Conservation (phyloP, 2,329 filamentous ascomycete species). For the Fusarium chlamydosporum region DNA sequence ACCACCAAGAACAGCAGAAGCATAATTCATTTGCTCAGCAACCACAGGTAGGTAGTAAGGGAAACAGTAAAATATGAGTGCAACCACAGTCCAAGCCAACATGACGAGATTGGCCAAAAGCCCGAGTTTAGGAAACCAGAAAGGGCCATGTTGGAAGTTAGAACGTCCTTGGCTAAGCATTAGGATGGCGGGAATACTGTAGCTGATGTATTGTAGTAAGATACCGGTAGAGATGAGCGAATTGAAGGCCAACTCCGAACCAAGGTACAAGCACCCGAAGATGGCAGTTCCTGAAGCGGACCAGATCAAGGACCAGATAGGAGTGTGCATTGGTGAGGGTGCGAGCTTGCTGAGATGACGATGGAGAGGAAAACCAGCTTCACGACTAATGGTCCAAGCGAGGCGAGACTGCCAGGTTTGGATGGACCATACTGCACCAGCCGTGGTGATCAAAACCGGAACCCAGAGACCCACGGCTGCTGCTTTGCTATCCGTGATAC, state of each 20-base stretch:
- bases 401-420: conserved; percentile 21
- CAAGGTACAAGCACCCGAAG: conserved; percentile 15
- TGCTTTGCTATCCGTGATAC: conserved; percentile 8
- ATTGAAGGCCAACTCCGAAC: conserved; percentile 12
- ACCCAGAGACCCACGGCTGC: conserved; percentile 14
- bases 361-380: conserved; percentile 14
- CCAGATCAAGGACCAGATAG: conserved; percentile 9
- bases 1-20: conserved; percentile 2
- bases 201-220: conserved; percentile 10
- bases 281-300: conserved; percentile 9
- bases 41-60: conserved; percentile 1
- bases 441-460: not conserved
- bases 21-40: conserved; percentile 17
- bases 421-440: conserved; percentile 18
- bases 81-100: conserved; percentile 4
- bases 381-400: conserved; percentile 5
- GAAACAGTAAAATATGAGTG: conserved; percentile 17
- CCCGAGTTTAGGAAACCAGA: conserved; percentile 12
- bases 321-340: conserved; percentile 6
- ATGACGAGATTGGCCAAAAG: conserved; percentile 11
- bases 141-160: conserved; percentile 12
- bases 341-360: conserved; percentile 16
- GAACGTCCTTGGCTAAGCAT: conserved; percentile 7
- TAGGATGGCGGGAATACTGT: conserved; percentile 9
- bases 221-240: conserved; percentile 15